These are phyloP conservation scores for Pythium diclinum DNA, from an alignment of 352 stramenopile species.

Conservation along the genomic window DNA sequence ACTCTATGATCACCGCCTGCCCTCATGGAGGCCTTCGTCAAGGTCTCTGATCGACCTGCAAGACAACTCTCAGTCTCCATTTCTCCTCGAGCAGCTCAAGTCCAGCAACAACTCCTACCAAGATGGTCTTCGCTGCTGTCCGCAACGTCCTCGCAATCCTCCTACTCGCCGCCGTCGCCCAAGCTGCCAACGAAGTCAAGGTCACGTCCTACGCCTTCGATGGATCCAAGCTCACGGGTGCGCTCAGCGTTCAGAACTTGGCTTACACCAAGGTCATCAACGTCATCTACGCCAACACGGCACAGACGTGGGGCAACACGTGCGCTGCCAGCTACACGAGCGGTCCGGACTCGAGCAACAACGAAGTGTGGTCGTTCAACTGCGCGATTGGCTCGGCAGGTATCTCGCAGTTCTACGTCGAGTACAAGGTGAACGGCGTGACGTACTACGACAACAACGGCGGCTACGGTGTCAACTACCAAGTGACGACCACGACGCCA, in stretches of 20 bases:
- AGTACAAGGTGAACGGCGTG: conserved; percentile 27
- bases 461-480: conserved; percentile 19
- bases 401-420: conserved; percentile 28
- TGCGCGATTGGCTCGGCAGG: conserved; percentile 18
- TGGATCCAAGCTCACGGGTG: conserved; percentile 18
- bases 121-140: conserved; percentile 21
- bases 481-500: conserved; percentile 6
- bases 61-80: neutral
- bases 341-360: conserved; percentile 20
- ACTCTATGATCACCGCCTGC: too few species aligned
- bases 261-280: conserved; percentile 20
- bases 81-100: neutral
- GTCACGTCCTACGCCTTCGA: conserved; percentile 17
- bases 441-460: conserved; percentile 32
- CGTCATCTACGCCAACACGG: conserved; percentile 26
- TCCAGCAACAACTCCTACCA: neutral
- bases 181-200: conserved; percentile 26
- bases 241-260: conserved; percentile 17
- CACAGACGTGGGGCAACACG: conserved; percentile 27
- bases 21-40: too few species aligned
- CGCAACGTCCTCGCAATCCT: conserved; percentile 18
- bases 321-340: conserved; percentile 21
- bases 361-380: conserved; percentile 25
- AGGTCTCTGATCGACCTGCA: too few species aligned
- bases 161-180: conserved; percentile 11